Percentiles rank a stretch among this genome's conserved stretches.
Conservation (phyloP, 805 yeast species). For the Danielia oregonensis region DNA sequence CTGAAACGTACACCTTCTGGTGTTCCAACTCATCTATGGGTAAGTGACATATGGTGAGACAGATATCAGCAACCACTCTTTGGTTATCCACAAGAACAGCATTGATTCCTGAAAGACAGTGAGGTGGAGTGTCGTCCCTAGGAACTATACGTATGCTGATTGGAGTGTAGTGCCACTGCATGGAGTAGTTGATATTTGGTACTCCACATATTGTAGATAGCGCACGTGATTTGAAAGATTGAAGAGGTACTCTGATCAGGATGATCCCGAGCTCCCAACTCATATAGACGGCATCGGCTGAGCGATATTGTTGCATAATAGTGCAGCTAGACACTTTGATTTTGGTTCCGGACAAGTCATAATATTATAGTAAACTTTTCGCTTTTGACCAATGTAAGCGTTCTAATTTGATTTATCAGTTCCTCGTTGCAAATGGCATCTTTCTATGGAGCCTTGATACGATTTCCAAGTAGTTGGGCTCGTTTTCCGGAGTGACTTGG, state of each 20-base stretch:
- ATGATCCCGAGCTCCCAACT: no score
- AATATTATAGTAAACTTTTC: no score
- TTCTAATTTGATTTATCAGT: no score
- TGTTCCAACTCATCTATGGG: conserved; percentile 1
- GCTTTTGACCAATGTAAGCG: no score
- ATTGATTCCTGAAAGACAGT: conserved; percentile 6
- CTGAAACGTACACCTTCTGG: conserved; percentile 6
- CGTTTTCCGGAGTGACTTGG: conserved; percentile 57
- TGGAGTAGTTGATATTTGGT: no score
- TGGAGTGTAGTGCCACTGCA: conserved; percentile 9
- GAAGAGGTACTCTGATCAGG: no score
- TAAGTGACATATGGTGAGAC: conserved; percentile 7
- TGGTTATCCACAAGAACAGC: not conserved
- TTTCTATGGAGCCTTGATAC: conserved; percentile 58
- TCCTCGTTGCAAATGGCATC: conserved; percentile 59
- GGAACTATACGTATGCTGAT: conserved; percentile 7
- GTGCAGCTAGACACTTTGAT: no score
- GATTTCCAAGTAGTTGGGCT: conserved; percentile 63
- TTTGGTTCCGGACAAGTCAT: no score
- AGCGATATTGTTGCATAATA: no score
- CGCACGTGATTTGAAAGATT: no score
- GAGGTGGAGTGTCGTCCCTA: not conserved
- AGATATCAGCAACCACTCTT: not conserved
- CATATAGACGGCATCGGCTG: no score
- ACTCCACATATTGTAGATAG: no score